Percentiles rank a stretch among this genome's conserved stretches.
Evolutionary conservation across 352 stramenopile genomes (phyloP).

Genomic region (Aphanomyces stellatus): DNA sequence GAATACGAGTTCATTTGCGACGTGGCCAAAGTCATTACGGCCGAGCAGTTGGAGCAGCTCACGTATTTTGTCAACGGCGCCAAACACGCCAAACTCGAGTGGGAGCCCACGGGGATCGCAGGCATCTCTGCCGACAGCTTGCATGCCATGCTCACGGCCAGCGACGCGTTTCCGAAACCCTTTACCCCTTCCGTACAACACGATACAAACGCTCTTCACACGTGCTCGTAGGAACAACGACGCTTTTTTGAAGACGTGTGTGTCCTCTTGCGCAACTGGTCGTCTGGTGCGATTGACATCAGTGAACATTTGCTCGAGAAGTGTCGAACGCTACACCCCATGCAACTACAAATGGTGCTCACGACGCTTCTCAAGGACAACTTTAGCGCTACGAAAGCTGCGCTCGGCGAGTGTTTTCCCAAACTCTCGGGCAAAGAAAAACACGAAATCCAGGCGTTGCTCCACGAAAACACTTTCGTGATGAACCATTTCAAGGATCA

Average conservation of each 20-base stretch:
- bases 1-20: constrained; percentile 13
- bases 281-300: background rate
- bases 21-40: background rate
- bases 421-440: background rate
- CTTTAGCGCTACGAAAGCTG: background rate
- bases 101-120: background rate
- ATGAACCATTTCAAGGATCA: constrained; percentile 8
- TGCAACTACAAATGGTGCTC: background rate
- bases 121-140: background rate
- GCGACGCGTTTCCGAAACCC: background rate
- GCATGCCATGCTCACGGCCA: background rate
- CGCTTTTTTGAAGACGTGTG: constrained; percentile 5
- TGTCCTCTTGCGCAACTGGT: background rate
- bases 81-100: background rate
- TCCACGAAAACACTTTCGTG: background rate
- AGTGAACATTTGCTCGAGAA: background rate
- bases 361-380: background rate
- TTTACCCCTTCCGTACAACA: background rate
- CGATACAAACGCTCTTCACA: background rate
- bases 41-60: constrained; percentile 1
- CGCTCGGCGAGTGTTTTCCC: background rate
- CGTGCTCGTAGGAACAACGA: background rate
- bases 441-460: background rate
- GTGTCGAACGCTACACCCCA: background rate
- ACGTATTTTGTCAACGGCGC: background rate